Conservation (phyloP, 169 alveolate species). For the Blepharisma undulans region DNA sequence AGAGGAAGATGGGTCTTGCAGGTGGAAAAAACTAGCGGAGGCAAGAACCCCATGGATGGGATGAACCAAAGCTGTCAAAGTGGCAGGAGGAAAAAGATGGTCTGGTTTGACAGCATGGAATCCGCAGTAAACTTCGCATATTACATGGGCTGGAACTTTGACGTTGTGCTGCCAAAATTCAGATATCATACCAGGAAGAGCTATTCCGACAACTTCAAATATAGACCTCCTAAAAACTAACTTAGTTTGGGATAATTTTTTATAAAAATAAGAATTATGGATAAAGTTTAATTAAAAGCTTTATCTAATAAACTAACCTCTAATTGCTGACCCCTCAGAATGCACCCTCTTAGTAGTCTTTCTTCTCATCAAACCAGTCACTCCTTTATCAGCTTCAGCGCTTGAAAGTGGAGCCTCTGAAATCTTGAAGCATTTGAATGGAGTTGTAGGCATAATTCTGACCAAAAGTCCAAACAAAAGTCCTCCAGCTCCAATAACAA, state of each 20-base stretch:
- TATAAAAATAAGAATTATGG: background rate
- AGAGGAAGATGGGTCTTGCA: constrained; percentile 3
- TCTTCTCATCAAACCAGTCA: background rate
- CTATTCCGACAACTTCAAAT: constrained; percentile 35
- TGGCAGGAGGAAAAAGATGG: background rate
- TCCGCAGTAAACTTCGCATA: constrained; percentile 4
- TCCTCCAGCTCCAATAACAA: constrained; percentile 64
- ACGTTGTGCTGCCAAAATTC: constrained; percentile 27
- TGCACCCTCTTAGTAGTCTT: background rate
- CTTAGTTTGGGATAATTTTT: background rate
- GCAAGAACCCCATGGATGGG: constrained; percentile 30
- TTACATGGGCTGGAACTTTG: background rate
- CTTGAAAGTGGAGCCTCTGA: background rate
- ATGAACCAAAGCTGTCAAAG: background rate
- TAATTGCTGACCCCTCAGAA: background rate
- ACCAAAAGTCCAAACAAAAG: constrained; percentile 42
- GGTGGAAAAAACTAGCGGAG: background rate
- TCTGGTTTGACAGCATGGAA: constrained; percentile 24
- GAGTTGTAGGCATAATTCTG: constrained; percentile 11
- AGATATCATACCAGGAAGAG: constrained; percentile 24
- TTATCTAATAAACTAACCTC: background rate
- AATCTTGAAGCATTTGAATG: constrained; percentile 16
- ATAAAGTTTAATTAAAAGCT: background rate
- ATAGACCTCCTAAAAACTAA: constrained; percentile 11
- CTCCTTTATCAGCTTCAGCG: background rate